Evolutionary conservation across 768 basidiomycete species (phyloP).

Genomic region (Leccinum broughii): DNA sequence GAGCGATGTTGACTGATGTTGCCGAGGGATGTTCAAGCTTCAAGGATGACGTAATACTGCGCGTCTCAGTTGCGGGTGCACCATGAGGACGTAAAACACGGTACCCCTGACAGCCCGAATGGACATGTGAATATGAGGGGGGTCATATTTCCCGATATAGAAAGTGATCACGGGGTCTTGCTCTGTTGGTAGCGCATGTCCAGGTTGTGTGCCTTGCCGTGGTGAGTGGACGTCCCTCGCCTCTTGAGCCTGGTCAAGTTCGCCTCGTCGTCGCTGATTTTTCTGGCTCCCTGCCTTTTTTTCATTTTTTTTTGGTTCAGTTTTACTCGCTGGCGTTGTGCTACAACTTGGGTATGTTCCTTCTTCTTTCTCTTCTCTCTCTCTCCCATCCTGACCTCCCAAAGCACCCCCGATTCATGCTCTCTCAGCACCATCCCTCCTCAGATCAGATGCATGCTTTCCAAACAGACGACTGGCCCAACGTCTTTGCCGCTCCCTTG

Average conservation of each 20-base stretch:
- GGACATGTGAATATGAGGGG: conserved; percentile 33
- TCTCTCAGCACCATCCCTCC: conserved; percentile 10
- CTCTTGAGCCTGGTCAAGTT: conserved; percentile 19
- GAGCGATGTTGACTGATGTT: conserved; percentile 7
- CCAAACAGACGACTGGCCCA: conserved; percentile 48
- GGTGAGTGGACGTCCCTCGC: conserved; percentile 10
- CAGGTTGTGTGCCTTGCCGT: conserved; percentile 15
- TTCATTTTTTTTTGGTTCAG: neutral
- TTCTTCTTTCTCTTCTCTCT: neutral
- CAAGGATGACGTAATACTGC: conserved; percentile 9
- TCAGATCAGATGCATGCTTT: conserved; percentile 29
- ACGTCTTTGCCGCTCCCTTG: conserved; percentile 61
- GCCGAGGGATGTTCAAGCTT: conserved; percentile 17
- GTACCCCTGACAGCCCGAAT: conserved; percentile 15
- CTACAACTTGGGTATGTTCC: neutral
- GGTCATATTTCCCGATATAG: conserved; percentile 15
- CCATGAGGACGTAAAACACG: conserved; percentile 23
- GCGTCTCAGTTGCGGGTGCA: conserved; percentile 11
- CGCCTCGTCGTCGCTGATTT: conserved; percentile 1
- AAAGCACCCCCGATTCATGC: conserved; percentile 14
- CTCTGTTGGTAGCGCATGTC: conserved; percentile 11
- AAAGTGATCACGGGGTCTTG: conserved; percentile 14
- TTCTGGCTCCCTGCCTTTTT: neutral
- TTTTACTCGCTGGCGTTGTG: neutral
- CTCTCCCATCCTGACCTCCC: neutral